Conservation (phyloP, 2,329 filamentous ascomycete genomes). For the Phoma sp. region DNA sequence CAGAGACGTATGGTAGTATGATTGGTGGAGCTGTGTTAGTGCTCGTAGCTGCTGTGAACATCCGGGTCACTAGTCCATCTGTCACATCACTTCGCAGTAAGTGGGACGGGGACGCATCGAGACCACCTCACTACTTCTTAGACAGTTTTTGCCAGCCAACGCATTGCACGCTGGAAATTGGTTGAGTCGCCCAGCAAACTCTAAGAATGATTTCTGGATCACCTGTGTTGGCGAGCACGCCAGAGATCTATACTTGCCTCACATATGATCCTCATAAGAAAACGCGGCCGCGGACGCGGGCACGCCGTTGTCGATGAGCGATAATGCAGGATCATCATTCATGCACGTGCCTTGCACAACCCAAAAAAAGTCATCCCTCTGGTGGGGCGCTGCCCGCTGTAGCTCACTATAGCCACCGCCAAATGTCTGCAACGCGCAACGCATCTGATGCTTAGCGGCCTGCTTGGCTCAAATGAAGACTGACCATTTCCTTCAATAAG, state of each 20-base stretch:
- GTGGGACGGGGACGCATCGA: constrained; percentile 10
- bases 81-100: constrained; percentile 7
- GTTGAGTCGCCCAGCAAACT: constrained; percentile 5
- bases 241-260: constrained; percentile 5
- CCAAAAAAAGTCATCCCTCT: background rate
- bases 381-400: constrained; percentile 1
- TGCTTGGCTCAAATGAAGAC: background rate
- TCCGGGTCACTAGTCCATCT: background rate
- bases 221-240: constrained; percentile 1
- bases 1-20: constrained; percentile 6
- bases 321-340: constrained; percentile 7
- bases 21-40: constrained; percentile 15
- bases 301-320: constrained; percentile 2
- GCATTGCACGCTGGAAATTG: constrained; percentile 4
- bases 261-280: constrained; percentile 7
- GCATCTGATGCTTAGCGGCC: constrained; percentile 3
- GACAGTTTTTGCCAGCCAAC: constrained; percentile 1
- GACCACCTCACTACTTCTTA: background rate
- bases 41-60: background rate
- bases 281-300: constrained; percentile 7
- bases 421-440: constrained; percentile 13
- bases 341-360: constrained; percentile 4
- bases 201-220: background rate
- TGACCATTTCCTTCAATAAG: constrained; percentile 9
- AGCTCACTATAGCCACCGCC: constrained; percentile 11